These are phyloP conservation scores for Miscanthus sacchariflorus DNA, from an alignment of 202 grass and related monocot species.

Conservation along the genomic window DNA sequence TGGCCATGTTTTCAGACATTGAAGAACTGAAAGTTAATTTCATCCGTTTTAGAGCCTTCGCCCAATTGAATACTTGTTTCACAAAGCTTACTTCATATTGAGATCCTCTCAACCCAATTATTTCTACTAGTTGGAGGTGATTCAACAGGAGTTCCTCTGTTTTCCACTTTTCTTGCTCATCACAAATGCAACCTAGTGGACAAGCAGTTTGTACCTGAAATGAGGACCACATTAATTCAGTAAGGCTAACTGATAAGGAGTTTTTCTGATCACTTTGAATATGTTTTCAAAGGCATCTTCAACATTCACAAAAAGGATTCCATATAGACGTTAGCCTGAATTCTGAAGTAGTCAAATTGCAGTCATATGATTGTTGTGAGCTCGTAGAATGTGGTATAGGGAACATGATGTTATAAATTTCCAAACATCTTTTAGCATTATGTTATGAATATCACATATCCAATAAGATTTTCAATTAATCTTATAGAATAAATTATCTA, in stretches of 20 bases:
- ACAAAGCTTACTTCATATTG: constrained; percentile 7
- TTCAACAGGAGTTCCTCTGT: not conserved
- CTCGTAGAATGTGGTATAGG: too few species aligned
- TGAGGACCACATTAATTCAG: not conserved
- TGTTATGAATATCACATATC: not conserved
- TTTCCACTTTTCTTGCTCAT: not conserved
- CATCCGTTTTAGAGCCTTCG: not conserved
- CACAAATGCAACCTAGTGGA: constrained; percentile 1
- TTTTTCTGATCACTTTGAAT: not conserved
- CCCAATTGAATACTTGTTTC: not conserved
- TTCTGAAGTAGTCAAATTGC: not conserved
- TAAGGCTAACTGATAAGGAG: not conserved
- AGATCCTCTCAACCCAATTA: not conserved
- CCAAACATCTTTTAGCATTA: too few species aligned
- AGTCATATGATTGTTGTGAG: not conserved
- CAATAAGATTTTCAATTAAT: not conserved
- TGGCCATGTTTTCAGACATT: not conserved
- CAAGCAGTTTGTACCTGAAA: not conserved
- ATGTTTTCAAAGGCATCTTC: not conserved
- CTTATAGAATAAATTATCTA: too few species aligned
- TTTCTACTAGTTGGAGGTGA: not conserved
- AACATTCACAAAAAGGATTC: not conserved
- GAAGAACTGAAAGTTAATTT: not conserved
- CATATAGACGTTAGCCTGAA: too few species aligned
- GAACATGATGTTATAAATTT: too few species aligned